A percentile compares a stretch with the other conserved stretches of the same genome.
These are phyloP conservation scores for Arachnomyces sp. DNA, from an alignment of 2,329 filamentous ascomycete species.

Conservation along the genomic window DNA sequence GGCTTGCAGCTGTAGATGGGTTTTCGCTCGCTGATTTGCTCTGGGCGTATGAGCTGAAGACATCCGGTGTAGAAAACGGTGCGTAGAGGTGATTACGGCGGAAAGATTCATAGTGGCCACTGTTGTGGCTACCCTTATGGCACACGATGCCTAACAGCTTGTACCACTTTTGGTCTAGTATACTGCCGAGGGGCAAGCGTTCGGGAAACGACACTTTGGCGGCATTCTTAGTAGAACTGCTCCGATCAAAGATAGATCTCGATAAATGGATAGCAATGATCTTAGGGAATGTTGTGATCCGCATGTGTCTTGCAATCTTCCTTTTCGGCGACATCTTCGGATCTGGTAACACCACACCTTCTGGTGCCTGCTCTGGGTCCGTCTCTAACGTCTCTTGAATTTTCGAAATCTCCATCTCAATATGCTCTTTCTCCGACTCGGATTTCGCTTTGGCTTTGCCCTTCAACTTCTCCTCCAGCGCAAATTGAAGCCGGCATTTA, in stretches of 20 bases:
- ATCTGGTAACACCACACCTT: conserved; percentile 68
- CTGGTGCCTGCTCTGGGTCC: conserved; percentile 71
- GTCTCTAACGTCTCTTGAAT: conserved; percentile 64
- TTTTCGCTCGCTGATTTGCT: conserved; percentile 52
- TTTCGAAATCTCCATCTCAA: conserved; percentile 55
- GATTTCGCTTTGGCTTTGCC: conserved; percentile 52
- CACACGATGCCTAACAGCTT: conserved; percentile 80
- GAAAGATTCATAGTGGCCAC: conserved; percentile 95
- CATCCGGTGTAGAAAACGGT: conserved; percentile 75
- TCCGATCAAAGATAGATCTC: conserved; percentile 79
- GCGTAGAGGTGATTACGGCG: conserved; percentile 71
- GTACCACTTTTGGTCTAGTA: conserved; percentile 72
- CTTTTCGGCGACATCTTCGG: conserved; percentile 67
- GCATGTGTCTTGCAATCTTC: conserved; percentile 77
- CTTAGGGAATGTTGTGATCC: conserved; percentile 80
- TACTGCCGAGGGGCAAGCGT: conserved; percentile 69
- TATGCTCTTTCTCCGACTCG: conserved; percentile 42
- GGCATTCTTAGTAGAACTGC: conserved; percentile 81
- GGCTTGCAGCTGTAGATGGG: conserved; percentile 42
- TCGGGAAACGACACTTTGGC: conserved; percentile 93
- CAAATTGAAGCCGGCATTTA: conserved; percentile 79
- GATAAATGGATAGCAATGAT: conserved; percentile 88
- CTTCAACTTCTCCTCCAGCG: conserved; percentile 55
- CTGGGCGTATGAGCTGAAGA: conserved; percentile 66
- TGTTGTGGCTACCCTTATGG: conserved; percentile 92